These are phyloP conservation scores for Fusarium circinatum DNA, from an alignment of 2,329 filamentous ascomycete genomes.

Conservation along the genomic window DNA sequence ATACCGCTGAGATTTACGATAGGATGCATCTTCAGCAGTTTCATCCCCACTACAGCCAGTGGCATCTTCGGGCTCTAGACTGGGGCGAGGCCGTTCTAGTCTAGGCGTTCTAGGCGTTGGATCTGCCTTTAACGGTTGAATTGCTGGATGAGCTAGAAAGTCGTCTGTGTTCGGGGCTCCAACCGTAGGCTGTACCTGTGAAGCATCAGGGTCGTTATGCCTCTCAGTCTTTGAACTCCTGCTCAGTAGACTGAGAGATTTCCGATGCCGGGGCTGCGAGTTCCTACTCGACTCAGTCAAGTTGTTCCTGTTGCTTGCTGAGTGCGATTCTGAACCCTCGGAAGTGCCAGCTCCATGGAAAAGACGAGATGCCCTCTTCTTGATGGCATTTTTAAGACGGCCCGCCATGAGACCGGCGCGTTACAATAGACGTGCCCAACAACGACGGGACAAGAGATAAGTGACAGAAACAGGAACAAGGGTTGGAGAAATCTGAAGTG, in stretches of 20 bases:
- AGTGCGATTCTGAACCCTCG: background rate
- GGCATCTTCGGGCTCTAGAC: background rate
- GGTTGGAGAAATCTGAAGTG: background rate
- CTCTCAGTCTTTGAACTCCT: constrained; percentile 13
- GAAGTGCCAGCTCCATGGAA: constrained; percentile 3
- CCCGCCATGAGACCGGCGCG: constrained; percentile 18
- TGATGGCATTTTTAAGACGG: constrained; percentile 32
- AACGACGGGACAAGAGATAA: background rate
- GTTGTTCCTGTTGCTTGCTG: background rate
- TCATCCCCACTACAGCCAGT: background rate
- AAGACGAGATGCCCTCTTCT: constrained; percentile 33
- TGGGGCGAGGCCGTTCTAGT: constrained; percentile 25
- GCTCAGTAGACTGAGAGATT: constrained; percentile 19
- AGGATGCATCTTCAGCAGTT: background rate
- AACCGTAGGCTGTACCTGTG: background rate
- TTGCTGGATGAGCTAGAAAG: constrained; percentile 28
- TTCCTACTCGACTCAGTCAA: background rate
- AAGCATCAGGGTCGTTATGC: background rate
- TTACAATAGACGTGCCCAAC: background rate
- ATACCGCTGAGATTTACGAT: background rate
- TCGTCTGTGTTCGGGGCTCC: background rate
- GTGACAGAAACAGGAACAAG: background rate
- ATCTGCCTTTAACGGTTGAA: constrained; percentile 20
- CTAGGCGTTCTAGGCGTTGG: constrained; percentile 23
- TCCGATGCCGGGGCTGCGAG: constrained; percentile 12